Conservation (phyloP, 208 protist species). For the Leishmania gerbilli region DNA sequence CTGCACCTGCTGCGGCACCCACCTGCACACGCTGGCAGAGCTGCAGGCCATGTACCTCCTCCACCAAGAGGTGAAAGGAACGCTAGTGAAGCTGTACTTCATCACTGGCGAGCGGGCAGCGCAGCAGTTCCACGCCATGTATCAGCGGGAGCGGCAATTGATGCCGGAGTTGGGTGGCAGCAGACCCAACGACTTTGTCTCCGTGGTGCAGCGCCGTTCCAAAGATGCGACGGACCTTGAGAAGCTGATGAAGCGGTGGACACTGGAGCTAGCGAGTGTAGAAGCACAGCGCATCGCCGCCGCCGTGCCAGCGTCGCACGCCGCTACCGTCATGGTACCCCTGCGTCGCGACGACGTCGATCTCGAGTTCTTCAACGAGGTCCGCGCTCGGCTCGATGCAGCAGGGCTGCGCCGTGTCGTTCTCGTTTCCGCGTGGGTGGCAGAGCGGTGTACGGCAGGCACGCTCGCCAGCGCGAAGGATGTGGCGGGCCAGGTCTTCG, state of each 20-base stretch:
- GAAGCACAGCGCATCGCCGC: constrained; percentile 46
- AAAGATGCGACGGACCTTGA: constrained; percentile 59
- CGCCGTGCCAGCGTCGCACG: not conserved
- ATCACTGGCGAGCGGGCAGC: constrained; percentile 68
- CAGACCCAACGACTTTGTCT: constrained; percentile 63
- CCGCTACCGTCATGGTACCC: constrained; percentile 14
- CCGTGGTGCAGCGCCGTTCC: constrained; percentile 37
- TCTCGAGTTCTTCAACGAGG: constrained; percentile 59
- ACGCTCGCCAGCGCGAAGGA: constrained; percentile 28
- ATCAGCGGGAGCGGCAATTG: constrained; percentile 62
- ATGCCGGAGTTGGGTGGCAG: constrained; percentile 65
- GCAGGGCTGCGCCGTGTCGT: constrained; percentile 37
- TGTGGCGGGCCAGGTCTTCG: constrained; percentile 63
- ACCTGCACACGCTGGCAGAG: constrained; percentile 67
- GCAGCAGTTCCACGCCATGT: constrained; percentile 55
- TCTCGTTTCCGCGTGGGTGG: constrained; percentile 64
- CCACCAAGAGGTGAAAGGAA: constrained; percentile 81
- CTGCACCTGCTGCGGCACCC: constrained; percentile 90
- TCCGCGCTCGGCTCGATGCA: constrained; percentile 37
- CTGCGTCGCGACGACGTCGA: constrained; percentile 73
- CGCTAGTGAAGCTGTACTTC: constrained; percentile 81
- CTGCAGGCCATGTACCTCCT: constrained; percentile 78
- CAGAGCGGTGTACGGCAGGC: constrained; percentile 19
- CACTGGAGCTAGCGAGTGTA: constrained; percentile 51
- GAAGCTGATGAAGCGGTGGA: constrained; percentile 59